Conservation (phyloP, 176 grass and related monocot genomes). For the Eragrostis nindensis region DNA sequence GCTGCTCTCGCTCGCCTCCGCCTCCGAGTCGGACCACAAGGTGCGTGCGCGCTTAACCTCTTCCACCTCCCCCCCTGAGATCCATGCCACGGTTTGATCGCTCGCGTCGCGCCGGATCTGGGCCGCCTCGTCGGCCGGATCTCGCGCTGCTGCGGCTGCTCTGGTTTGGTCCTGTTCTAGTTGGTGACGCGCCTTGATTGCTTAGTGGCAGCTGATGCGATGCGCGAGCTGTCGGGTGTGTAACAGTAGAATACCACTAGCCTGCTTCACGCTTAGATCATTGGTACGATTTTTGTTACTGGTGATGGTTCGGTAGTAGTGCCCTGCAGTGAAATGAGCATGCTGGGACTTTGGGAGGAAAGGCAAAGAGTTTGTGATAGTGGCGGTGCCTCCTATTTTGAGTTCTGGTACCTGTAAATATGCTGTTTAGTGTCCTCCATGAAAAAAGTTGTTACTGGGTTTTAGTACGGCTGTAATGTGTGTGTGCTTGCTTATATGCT, state of each 20-base stretch:
- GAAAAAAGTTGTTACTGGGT: not conserved
- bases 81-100: conserved; percentile 8
- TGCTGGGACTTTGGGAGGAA: not conserved
- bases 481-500: no score
- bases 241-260: not conserved
- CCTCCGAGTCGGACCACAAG: conserved; percentile 75
- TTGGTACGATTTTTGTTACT: not conserved
- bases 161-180: not conserved
- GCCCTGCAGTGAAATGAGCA: not conserved
- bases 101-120: conserved; percentile 30
- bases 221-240: not conserved
- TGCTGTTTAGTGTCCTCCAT: not conserved
- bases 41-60: conserved; percentile 7
- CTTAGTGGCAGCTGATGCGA: not conserved
- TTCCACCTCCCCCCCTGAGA: not conserved
- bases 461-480: not conserved
- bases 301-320: not conserved
- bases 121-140: not conserved
- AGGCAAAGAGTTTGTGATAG: not conserved
- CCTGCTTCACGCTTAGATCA: not conserved
- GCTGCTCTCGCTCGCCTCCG: conserved; percentile 36
- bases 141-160: conserved; percentile 1
- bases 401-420: not conserved
- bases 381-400: not conserved
- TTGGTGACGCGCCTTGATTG: not conserved